Evolutionary conservation across 352 stramenopile genomes (phyloP).

Genomic region (Globisporangium yorkense): DNA sequence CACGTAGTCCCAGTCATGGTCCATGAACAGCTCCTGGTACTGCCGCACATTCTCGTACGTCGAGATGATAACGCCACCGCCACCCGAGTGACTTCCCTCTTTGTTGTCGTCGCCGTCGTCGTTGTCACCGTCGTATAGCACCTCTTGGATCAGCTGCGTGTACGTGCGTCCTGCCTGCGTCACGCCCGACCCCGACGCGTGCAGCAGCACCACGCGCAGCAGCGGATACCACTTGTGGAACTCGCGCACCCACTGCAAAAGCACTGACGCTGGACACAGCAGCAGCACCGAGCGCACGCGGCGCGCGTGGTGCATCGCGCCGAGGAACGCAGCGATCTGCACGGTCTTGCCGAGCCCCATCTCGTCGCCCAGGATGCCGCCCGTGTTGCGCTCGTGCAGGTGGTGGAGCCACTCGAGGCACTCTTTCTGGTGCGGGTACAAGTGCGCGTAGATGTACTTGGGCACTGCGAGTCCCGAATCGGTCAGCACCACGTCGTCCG

Average conservation of each 20-base stretch:
- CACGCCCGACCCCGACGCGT: constrained; percentile 74
- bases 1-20: constrained; percentile 95
- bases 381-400: constrained; percentile 93
- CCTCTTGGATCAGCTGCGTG: constrained; percentile 55
- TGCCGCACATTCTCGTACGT: constrained; percentile 96
- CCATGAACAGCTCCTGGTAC: constrained; percentile 87
- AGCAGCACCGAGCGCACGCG: constrained; percentile 81
- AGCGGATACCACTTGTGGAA: constrained; percentile 91
- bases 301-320: constrained; percentile 50
- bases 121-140: constrained; percentile 20
- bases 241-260: constrained; percentile 96
- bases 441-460: constrained; percentile 59
- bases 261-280: constrained; percentile 93
- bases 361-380: constrained; percentile 96
- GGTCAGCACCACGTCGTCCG: constrained; percentile 47
- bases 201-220: constrained; percentile 86
- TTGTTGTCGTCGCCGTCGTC: constrained; percentile 1
- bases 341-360: constrained; percentile 98
- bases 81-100: not conserved
- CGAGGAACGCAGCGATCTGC: constrained; percentile 85
- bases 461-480: constrained; percentile 64
- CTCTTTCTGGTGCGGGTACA: constrained; percentile 94
- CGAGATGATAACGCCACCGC: constrained; percentile 87
- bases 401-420: constrained; percentile 96
- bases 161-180: constrained; percentile 39